Percentiles rank a stretch among this genome's conserved stretches.
Conservation (phyloP, 2,329 filamentous ascomycete species). For the Fonsecaea erecta region DNA sequence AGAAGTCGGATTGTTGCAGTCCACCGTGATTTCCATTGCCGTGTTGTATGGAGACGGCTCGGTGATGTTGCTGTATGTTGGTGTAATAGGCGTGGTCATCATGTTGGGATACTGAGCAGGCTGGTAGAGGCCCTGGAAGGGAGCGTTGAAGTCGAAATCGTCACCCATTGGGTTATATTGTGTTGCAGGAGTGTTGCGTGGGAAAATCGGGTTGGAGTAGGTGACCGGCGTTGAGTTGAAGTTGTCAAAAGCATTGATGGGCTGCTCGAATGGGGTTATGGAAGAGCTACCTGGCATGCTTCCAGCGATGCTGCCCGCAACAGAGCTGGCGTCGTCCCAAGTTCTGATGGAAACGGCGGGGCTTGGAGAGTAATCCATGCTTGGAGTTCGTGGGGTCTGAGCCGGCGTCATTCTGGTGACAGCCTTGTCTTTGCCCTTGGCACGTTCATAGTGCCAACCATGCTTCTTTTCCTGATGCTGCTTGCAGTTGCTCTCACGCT, state of each 20-base stretch:
- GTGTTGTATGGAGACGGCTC: constrained; percentile 32
- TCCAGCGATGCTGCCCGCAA: constrained; percentile 34
- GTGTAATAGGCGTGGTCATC: constrained; percentile 37
- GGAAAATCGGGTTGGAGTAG: constrained; percentile 36
- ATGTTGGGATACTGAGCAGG: constrained; percentile 33
- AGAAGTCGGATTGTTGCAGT: constrained; percentile 27
- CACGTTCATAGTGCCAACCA: constrained; percentile 85
- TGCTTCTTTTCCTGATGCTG: constrained; percentile 99
- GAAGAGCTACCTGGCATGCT: constrained; percentile 32
- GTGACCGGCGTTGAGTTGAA: constrained; percentile 28
- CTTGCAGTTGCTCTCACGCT: constrained; percentile 95
- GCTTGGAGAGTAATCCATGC: constrained; percentile 47
- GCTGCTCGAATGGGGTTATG: constrained; percentile 36
- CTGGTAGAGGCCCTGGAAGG: constrained; percentile 22
- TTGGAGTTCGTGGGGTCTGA: constrained; percentile 64
- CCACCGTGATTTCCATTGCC: constrained; percentile 30
- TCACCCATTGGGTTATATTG: constrained; percentile 22
- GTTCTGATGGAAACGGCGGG: constrained; percentile 39
- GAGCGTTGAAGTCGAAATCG: constrained; percentile 33
- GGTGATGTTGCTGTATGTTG: constrained; percentile 38
- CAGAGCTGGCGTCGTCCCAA: constrained; percentile 34
- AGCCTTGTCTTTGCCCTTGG: constrained; percentile 82
- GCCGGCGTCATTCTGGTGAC: constrained; percentile 49
- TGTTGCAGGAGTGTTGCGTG: constrained; percentile 22
- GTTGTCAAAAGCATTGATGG: constrained; percentile 31